Conservation (phyloP, 495 filamentous ascomycete species). For the Cenococcum geophilum region DNA sequence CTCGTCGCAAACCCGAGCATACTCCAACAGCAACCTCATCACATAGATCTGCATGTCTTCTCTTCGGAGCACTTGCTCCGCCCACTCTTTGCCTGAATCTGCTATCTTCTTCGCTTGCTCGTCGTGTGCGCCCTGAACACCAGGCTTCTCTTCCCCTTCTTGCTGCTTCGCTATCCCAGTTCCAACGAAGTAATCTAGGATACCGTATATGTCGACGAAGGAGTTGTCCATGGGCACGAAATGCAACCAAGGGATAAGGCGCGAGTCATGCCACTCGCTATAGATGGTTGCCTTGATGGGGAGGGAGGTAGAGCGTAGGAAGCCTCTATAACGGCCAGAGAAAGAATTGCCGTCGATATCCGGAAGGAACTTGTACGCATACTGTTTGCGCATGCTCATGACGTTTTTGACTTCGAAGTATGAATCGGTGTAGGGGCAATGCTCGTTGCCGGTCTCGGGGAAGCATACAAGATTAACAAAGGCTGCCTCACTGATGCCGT, state of each 20-base stretch:
- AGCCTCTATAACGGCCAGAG: constrained; percentile 37
- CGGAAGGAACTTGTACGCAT: constrained; percentile 38
- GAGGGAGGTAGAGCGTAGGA: constrained; percentile 33
- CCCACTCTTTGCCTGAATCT: constrained; percentile 26
- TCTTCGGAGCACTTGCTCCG: constrained; percentile 24
- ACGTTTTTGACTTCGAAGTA: constrained; percentile 27
- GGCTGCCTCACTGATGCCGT: constrained; percentile 30
- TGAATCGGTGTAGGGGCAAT: constrained; percentile 34
- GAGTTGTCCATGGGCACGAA: constrained; percentile 79
- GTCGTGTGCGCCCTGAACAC: constrained; percentile 20
- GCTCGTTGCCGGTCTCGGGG: constrained; percentile 16
- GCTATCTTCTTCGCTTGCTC: constrained; percentile 29
- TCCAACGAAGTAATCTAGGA: constrained; percentile 77
- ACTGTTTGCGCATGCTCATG: constrained; percentile 35
- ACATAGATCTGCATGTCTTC: constrained; percentile 33
- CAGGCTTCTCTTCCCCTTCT: background rate
- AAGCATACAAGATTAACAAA: constrained; percentile 37
- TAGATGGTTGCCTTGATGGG: constrained; percentile 43
- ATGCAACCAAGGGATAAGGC: constrained; percentile 39
- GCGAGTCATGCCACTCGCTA: constrained; percentile 40
- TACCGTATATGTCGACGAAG: constrained; percentile 66
- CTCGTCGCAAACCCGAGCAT: constrained; percentile 26
- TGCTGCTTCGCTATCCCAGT: background rate
- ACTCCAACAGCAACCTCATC: constrained; percentile 30
- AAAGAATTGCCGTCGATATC: constrained; percentile 42